phyloP scores from a whole-genome alignment of 352 stramenopile species.

The Globisporangium yorkense region DNA sequence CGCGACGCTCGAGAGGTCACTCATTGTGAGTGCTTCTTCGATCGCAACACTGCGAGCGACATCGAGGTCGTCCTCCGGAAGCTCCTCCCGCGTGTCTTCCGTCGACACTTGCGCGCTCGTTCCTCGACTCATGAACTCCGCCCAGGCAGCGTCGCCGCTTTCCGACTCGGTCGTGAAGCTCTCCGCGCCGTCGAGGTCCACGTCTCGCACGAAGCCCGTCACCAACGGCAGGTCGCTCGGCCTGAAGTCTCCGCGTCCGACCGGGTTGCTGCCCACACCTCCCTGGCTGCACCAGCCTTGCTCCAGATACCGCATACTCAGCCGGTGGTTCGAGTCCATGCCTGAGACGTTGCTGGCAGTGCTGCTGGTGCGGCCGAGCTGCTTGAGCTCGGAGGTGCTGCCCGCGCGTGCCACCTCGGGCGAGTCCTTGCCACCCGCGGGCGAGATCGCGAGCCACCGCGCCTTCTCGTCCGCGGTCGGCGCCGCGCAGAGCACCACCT shows the following conservation, averaged over 20 bases:
- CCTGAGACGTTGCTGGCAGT: not conserved
- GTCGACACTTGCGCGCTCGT: not conserved
- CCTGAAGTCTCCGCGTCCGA: not conserved
- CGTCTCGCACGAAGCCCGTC: not conserved
- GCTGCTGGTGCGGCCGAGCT: not conserved
- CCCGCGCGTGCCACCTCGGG: not conserved
- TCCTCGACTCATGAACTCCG: not conserved
- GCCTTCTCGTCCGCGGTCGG: slow-evolving; percentile 38
- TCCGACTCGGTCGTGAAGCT: slow-evolving; percentile 2
- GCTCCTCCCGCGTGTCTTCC: not conserved
- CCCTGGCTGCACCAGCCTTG: slow-evolving; percentile 1
- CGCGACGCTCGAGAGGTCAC: not conserved
- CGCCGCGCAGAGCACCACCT: slow-evolving; percentile 55
- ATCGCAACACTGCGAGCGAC: not conserved
- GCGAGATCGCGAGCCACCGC: slow-evolving; percentile 58
- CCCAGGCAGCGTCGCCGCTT: slow-evolving; percentile 1
- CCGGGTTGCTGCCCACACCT: not conserved
- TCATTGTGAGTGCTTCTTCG: not conserved
- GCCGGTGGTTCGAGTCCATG: slow-evolving; percentile 1
- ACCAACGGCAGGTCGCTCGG: not conserved
- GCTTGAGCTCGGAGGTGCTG: not conserved
- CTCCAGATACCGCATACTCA: slow-evolving; percentile 10
- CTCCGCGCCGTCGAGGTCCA: not conserved
- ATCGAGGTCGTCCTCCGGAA: not conserved
- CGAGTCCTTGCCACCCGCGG: not conserved